These are phyloP conservation scores for Zygotorulaspora mrakii DNA, from an alignment of 1,139 yeast genomes.

Conservation along the genomic window DNA sequence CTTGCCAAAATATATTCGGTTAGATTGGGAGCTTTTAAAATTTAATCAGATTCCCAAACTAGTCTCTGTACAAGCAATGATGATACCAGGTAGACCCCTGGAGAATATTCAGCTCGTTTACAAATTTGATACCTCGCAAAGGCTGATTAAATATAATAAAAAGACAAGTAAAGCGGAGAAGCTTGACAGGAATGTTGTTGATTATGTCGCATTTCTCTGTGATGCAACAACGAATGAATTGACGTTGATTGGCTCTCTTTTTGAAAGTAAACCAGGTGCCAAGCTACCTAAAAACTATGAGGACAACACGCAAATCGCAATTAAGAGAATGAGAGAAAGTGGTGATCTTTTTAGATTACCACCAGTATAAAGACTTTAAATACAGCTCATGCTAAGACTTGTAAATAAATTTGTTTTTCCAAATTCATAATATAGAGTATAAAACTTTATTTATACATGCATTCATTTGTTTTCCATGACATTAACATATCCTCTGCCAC, in stretches of 20 bases:
- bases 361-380: slow-evolving; percentile 20
- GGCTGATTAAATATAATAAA: slow-evolving; percentile 50
- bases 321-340: slow-evolving; percentile 45
- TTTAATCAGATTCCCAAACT: slow-evolving; percentile 71
- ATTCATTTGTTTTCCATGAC: slow-evolving; percentile 52
- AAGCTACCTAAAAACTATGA: slow-evolving; percentile 38
- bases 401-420: slow-evolving; percentile 8
- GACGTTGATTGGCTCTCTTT: slow-evolving; percentile 73
- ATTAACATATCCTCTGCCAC: slow-evolving; percentile 75
- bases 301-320: slow-evolving; percentile 37
- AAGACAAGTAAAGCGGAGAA: slow-evolving; percentile 45
- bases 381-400: slow-evolving; percentile 3
- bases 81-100: slow-evolving; percentile 56
- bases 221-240: slow-evolving; percentile 68
- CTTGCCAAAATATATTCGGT: slow-evolving; percentile 56
- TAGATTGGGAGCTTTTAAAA: slow-evolving; percentile 74
- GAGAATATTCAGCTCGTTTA: slow-evolving; percentile 73
- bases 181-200: slow-evolving; percentile 58
- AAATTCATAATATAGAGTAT: slow-evolving; percentile 2
- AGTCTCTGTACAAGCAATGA: slow-evolving; percentile 64
- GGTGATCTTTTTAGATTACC: slow-evolving; percentile 51
- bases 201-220: slow-evolving; percentile 71
- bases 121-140: slow-evolving; percentile 69
- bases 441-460: slow-evolving; percentile 4
- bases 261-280: slow-evolving; percentile 53